These are phyloP conservation scores for Stentor coeruleus DNA, from an alignment of 73 alveolate species.

Conservation along the genomic window DNA sequence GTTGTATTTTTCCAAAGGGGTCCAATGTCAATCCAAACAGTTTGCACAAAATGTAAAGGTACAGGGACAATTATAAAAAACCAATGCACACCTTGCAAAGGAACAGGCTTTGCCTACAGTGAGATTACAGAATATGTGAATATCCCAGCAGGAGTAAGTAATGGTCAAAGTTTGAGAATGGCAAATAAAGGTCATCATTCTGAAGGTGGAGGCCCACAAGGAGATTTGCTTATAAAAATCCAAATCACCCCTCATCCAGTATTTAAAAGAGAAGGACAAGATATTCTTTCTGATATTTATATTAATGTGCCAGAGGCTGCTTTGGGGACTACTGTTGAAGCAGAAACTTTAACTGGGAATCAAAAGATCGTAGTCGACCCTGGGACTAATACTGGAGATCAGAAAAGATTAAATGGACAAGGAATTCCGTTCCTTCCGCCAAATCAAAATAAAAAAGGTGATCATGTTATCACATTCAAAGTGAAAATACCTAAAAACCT, in stretches of 20 bases:
- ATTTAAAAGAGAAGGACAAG: conserved; percentile 77
- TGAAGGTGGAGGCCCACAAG: conserved; percentile 66
- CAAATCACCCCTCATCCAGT: conserved; percentile 57
- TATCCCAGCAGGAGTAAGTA: conserved; percentile 82
- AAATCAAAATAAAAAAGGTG: conserved; percentile 43
- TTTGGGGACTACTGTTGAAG: conserved; percentile 61
- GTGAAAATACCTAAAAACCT: conserved; percentile 50
- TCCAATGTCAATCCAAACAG: conserved; percentile 66
- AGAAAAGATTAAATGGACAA: conserved; percentile 49
- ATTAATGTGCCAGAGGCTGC: conserved; percentile 67
- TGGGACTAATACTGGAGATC: conserved; percentile 72
- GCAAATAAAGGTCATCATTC: conserved; percentile 69
- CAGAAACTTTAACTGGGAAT: conserved; percentile 72
- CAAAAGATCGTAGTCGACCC: conserved; percentile 56
- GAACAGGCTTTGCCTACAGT: conserved; percentile 47
- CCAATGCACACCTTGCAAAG: conserved; percentile 69
- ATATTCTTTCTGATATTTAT: conserved; percentile 54
- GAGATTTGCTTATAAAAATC: conserved; percentile 71
- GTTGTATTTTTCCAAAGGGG: conserved; percentile 60
- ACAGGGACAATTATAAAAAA: conserved; percentile 63
- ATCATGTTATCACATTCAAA: conserved; percentile 44
- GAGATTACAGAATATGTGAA: conserved; percentile 57
- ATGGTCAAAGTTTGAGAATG: conserved; percentile 68
- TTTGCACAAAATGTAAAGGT: conserved; percentile 76
- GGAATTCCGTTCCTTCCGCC: conserved; percentile 65